phyloP scores from a whole-genome alignment of 148 eudicot genomes.

The Tetragonia tetragonoides region DNA sequence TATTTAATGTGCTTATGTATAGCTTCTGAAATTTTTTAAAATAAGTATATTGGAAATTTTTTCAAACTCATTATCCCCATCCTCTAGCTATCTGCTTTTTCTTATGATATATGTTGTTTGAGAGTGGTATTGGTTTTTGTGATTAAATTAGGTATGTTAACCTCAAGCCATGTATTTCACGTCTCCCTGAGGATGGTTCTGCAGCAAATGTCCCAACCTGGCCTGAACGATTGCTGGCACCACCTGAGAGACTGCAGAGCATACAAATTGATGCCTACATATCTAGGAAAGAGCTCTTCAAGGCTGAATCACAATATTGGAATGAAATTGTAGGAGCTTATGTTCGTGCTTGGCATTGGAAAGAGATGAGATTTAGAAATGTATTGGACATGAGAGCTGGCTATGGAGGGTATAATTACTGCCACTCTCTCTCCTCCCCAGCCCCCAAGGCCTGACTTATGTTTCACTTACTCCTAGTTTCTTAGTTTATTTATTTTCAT shows the following conservation, averaged over 20 bases:
- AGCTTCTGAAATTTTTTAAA: not conserved
- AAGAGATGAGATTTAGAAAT: constrained; percentile 55
- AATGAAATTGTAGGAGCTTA: constrained; percentile 67
- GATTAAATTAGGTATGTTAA: constrained; percentile 65
- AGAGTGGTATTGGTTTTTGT: constrained; percentile 15
- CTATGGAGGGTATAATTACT: constrained; percentile 76
- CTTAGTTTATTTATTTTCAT: not conserved
- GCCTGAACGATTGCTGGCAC: constrained; percentile 80
- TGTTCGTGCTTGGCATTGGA: constrained; percentile 73
- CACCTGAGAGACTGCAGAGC: constrained; percentile 93
- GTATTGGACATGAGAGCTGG: constrained; percentile 98
- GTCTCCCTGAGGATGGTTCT: constrained; percentile 74
- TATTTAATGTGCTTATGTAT: not conserved
- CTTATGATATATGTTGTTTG: not conserved
- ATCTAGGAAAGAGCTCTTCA: constrained; percentile 87
- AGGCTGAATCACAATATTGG: constrained; percentile 92
- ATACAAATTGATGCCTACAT: constrained; percentile 83
- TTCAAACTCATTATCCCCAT: not conserved
- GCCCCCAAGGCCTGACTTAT: not conserved
- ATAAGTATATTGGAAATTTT: too few relatives aligned
- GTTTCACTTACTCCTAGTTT: not conserved
- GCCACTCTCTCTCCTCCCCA: not conserved
- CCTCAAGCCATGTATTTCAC: constrained; percentile 75
- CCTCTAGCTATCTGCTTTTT: not conserved
- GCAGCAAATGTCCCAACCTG: constrained; percentile 69